Evolutionary conservation across 1,284 basidiomycete species (phyloP), one percentile per base, ranked within the genome.

Genomic region (Ceratobasidium sp.): DNA sequence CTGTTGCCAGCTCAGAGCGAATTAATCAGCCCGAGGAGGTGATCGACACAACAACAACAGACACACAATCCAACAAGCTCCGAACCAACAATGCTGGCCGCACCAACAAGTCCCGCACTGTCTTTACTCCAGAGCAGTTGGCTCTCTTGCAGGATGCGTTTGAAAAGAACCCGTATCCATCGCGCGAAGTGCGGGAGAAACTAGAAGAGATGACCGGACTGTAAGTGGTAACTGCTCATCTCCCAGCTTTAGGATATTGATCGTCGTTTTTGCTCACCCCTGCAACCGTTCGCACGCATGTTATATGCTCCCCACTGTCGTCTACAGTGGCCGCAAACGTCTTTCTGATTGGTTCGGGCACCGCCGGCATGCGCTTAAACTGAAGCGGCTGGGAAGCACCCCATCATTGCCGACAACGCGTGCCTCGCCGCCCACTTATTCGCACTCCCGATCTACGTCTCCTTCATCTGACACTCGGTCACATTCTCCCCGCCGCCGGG

Each of bases 341-440:
- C 58, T 64, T 15, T 64, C 58, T 38, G 58, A 64, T 64, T 64
- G 58, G 58, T 64, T 64, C 58, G 58, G 58, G 22, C 58, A 64
- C 45, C 58, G 58, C 47, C 58, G 58, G 45, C 58, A 64, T 50
- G 58, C 58, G 29, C 58, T 64, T 45, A 64, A 64, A 47, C 58
- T 64, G 58, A 64, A 64, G 47, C 45, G 58, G 34, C 58, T 64
- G 12, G 58, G 58, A 3, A 64, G 58, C 20, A 38, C 58, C 2
- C 58, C 58, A 3, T 64, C 58, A n/a, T 38, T 64, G 34, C 47
- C 58, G 45, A 64, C 58, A 17, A 15, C 47, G 20, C 58, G 58
- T 15, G 32, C 45, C 17, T 64, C 58, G 12, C 58, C 58, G 45
- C 58, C 58, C 10, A 50, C 32, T 31, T 64, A 64, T 50, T 45